Percentiles rank a stretch among this genome's conserved stretches.
These are phyloP conservation scores for Cordyceps javanica DNA, from an alignment of 2,329 filamentous ascomycete genomes.

Conservation along the genomic window DNA sequence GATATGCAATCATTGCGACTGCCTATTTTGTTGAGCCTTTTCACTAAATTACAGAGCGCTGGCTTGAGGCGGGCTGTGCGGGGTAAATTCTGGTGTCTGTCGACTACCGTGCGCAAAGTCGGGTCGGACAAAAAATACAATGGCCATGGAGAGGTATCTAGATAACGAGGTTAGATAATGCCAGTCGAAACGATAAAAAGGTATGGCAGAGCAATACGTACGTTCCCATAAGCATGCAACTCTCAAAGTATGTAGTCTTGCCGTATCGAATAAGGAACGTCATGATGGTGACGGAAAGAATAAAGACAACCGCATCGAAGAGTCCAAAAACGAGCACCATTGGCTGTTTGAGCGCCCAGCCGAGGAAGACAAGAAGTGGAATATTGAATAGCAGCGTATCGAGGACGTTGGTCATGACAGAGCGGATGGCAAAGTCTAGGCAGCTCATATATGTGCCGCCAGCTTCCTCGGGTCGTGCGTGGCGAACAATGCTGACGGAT, in stretches of 20 bases:
- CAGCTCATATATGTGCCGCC: slow-evolving; percentile 5
- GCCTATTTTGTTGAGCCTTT: slow-evolving; percentile 9
- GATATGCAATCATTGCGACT: slow-evolving; percentile 10
- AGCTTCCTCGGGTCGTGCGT: slow-evolving; percentile 5
- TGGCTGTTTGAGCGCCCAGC: slow-evolving; percentile 9
- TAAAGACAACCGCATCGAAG: slow-evolving; percentile 15
- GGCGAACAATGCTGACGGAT: slow-evolving; percentile 10
- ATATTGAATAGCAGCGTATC: slow-evolving; percentile 12
- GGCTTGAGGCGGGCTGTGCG: background rate
- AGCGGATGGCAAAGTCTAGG: slow-evolving; percentile 11
- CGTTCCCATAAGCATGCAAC: slow-evolving; percentile 18
- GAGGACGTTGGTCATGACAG: slow-evolving; percentile 11
- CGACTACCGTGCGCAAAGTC: background rate
- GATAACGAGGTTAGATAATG: background rate
- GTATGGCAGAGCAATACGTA: background rate
- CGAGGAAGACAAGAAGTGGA: slow-evolving; percentile 8
- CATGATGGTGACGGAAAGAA: slow-evolving; percentile 15
- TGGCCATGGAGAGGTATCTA: slow-evolving; percentile 15
- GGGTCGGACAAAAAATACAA: slow-evolving; percentile 15
- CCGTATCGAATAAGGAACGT: slow-evolving; percentile 16
- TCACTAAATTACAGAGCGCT: slow-evolving; percentile 7
- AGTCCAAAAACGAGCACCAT: slow-evolving; percentile 15
- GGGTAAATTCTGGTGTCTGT: background rate
- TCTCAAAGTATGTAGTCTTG: slow-evolving; percentile 17
- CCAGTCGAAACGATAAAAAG: background rate